Evolutionary conservation across 257 asterid genomes (phyloP).

Genomic region (Marsdenia floribunda): DNA sequence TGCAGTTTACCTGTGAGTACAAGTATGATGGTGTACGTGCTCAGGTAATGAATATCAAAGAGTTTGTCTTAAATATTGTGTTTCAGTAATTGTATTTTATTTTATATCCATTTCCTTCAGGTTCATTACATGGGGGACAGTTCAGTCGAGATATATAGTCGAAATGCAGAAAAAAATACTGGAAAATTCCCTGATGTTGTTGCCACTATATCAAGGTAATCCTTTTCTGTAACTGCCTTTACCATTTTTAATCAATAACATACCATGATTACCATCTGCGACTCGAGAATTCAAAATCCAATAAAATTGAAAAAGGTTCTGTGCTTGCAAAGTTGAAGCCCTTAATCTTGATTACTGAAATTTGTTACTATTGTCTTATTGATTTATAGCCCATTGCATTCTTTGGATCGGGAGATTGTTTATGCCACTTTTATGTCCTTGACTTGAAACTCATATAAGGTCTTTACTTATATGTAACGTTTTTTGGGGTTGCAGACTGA

Average conservation of each 20-base stretch:
- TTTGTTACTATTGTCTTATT: neutral
- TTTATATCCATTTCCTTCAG: conserved; percentile 28
- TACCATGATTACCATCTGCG: neutral
- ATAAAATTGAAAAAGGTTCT: neutral
- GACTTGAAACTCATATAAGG: neutral
- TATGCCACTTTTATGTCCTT: conserved; percentile 7
- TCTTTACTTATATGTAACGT: neutral
- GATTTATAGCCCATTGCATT: neutral
- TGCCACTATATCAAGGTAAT: conserved; percentile 67
- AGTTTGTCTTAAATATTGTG: neutral
- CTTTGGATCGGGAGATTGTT: neutral
- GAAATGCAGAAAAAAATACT: conserved; percentile 90
- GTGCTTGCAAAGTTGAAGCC: neutral
- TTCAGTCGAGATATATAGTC: conserved; percentile 90
- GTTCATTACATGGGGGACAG: conserved; percentile 83
- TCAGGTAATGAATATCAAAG: conserved; percentile 46
- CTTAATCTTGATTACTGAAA: neutral
- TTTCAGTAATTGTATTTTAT: neutral
- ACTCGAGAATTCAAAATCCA: neutral
- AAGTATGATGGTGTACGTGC: conserved; percentile 99
- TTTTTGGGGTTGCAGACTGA: conserved; percentile 51
- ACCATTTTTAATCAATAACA: conserved; percentile 2
- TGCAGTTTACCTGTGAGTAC: conserved; percentile 94
- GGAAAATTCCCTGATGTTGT: conserved; percentile 96
- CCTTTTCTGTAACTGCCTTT: conserved; percentile 10